phyloP scores from a whole-genome alignment of 805 yeast species.

The Danielia oregonensis region DNA sequence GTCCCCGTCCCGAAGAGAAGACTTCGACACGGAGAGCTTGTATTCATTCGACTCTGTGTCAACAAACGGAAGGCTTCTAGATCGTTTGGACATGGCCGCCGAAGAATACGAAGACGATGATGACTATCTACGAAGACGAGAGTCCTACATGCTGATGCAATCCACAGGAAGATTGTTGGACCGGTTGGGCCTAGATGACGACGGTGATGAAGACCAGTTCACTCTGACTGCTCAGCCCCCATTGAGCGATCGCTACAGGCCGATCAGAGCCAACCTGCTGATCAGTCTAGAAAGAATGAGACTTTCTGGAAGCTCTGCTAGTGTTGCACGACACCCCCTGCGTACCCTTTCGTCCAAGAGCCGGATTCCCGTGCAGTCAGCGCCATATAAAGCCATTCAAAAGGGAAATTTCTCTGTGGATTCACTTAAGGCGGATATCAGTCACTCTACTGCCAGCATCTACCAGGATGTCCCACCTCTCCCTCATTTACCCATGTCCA shows the following conservation, averaged over 20 bases:
- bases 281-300: slow-evolving; percentile 16
- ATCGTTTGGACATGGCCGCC: slow-evolving; percentile 18
- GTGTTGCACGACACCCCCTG: slow-evolving; percentile 1
- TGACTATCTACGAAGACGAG: slow-evolving; percentile 13
- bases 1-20: background rate
- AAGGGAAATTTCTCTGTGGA: slow-evolving; percentile 22
- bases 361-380: slow-evolving; percentile 9
- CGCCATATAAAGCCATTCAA: slow-evolving; percentile 12
- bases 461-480: background rate
- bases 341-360: slow-evolving; percentile 7
- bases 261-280: slow-evolving; percentile 14
- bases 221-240: background rate
- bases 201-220: slow-evolving; percentile 10
- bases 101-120: slow-evolving; percentile 14
- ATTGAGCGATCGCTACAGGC: slow-evolving; percentile 4
- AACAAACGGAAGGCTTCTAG: slow-evolving; percentile 40
- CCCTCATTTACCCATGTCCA: slow-evolving; percentile 1
- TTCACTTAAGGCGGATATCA: slow-evolving; percentile 23
- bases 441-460: background rate
- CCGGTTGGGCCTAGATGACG: slow-evolving; percentile 29
- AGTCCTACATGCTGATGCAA: slow-evolving; percentile 13
- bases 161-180: slow-evolving; percentile 12
- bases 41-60: slow-evolving; percentile 43
- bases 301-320: slow-evolving; percentile 1
- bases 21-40: slow-evolving; percentile 33